Conservation (phyloP, 2,329 filamentous ascomycete species). For the Teratosphaeria nubilosa region DNA sequence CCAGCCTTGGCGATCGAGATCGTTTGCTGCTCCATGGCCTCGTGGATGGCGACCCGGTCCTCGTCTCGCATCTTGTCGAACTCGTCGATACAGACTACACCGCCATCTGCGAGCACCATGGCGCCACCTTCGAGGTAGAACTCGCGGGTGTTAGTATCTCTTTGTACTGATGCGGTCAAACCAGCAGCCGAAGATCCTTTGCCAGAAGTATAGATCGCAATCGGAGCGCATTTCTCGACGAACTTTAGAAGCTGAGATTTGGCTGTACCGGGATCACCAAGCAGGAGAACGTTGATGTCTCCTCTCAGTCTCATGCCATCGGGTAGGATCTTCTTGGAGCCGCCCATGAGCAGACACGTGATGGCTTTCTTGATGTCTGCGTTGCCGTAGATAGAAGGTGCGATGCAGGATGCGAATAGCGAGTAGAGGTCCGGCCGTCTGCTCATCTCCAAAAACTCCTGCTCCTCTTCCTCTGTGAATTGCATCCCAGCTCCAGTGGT, state of each 20-base stretch:
- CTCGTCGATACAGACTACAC: constrained; percentile 96
- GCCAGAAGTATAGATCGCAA: constrained; percentile 96
- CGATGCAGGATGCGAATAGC: constrained; percentile 82
- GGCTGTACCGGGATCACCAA: constrained; percentile 95
- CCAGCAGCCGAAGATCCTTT: constrained; percentile 96
- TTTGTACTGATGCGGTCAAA: constrained; percentile 92
- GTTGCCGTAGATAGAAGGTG: constrained; percentile 95
- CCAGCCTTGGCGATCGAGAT: constrained; percentile 98
- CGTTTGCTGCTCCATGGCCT: constrained; percentile 99
- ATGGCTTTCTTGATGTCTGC: constrained; percentile 95
- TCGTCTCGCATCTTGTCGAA: constrained; percentile 99
- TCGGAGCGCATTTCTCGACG: constrained; percentile 89
- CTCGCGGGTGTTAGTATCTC: constrained; percentile 82
- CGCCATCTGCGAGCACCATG: constrained; percentile 94
- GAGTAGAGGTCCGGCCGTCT: constrained; percentile 86
- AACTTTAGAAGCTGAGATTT: constrained; percentile 97
- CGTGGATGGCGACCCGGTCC: constrained; percentile 94
- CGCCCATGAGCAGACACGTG: constrained; percentile 82
- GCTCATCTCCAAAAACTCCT: constrained; percentile 89
- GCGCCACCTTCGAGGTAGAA: constrained; percentile 97
- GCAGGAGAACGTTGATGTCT: constrained; percentile 92
- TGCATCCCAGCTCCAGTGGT: constrained; percentile 58
- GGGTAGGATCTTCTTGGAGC: constrained; percentile 93
- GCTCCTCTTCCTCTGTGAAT: constrained; percentile 92
- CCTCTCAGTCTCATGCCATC: constrained; percentile 97